Percentiles rank a stretch among this genome's conserved stretches.
Conservation (phyloP, 352 stramenopile species). For the Phytophthora hibernalis region DNA sequence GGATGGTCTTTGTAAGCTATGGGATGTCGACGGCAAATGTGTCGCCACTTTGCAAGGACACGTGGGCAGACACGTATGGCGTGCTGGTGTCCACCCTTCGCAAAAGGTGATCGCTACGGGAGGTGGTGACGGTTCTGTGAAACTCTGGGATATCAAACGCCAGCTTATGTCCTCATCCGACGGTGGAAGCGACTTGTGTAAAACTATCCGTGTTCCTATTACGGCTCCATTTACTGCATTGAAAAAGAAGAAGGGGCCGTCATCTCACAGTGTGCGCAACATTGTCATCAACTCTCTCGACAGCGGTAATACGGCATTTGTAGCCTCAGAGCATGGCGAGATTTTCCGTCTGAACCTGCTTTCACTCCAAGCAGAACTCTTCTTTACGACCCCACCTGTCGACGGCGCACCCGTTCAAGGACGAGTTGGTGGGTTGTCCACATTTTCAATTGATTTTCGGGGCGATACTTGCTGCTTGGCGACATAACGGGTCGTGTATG, state of each 20-base stretch:
- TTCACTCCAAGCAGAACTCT: conserved; percentile 39
- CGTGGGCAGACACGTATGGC: conserved; percentile 81
- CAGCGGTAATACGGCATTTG: conserved; percentile 47
- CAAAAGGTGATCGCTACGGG: conserved; percentile 66
- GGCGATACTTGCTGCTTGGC: conserved; percentile 58
- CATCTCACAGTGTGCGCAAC: conserved; percentile 57
- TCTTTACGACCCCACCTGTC: conserved; percentile 32
- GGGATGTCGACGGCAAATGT: conserved; percentile 65
- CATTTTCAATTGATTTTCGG: conserved; percentile 46
- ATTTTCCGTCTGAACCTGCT: conserved; percentile 58
- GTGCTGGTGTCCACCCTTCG: conserved; percentile 65
- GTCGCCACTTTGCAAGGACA: conserved; percentile 80
- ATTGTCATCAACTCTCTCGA: conserved; percentile 48
- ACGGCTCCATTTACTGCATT: conserved; percentile 1
- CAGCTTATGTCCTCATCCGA: conserved; percentile 59
- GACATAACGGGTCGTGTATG: conserved; percentile 56
- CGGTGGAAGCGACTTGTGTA: conserved; percentile 18
- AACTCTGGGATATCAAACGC: conserved; percentile 76
- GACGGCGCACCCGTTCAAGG: conserved; percentile 13
- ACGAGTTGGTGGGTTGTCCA: conserved; percentile 45
- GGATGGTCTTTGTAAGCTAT: conserved; percentile 81
- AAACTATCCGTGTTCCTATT: conserved; percentile 36
- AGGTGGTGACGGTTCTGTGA: conserved; percentile 79
- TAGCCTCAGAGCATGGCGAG: conserved; percentile 69
- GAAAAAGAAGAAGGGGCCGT: conserved; percentile 42